Evolutionary conservation across 345 rosid species (phyloP).

Genomic region (Eucalyptus virginea): DNA sequence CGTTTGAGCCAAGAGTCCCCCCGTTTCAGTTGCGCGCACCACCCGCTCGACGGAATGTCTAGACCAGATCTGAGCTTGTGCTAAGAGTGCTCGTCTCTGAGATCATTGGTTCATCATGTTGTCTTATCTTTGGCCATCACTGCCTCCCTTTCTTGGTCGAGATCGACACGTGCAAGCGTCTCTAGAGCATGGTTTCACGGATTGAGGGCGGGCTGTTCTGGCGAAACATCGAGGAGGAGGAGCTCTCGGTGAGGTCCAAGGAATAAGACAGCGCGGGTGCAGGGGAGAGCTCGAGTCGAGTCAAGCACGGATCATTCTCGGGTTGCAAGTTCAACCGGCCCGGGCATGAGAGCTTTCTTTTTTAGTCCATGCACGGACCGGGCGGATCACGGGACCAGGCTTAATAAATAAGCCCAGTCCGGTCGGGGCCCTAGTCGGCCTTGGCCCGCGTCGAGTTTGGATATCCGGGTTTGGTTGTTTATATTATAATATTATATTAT

Average conservation of each 20-base stretch:
- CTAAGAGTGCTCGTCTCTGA: rapidly evolving
- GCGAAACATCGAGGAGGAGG: too few species aligned
- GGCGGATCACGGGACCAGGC: rapidly evolving
- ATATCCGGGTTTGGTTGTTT: too few species aligned
- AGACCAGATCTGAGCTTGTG: too few species aligned
- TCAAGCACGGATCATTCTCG: rapidly evolving
- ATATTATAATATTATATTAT: too few species aligned
- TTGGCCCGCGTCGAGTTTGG: rapidly evolving
- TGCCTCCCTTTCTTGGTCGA: too few species aligned
- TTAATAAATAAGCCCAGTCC: too few species aligned
- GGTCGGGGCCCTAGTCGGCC: rapidly evolving
- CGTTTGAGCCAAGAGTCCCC: rapidly evolving
- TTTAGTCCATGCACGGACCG: too few species aligned
- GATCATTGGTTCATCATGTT: rapidly evolving
- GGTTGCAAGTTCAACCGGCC: rapidly evolving
- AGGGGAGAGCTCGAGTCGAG: rapidly evolving
- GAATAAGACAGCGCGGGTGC: rapidly evolving
- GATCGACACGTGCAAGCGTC: rapidly evolving
- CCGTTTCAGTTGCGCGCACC: rapidly evolving
- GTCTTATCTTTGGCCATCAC: too few species aligned
- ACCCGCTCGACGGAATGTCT: too few species aligned
- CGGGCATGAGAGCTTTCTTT: rapidly evolving
- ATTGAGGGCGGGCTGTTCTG: rapidly evolving
- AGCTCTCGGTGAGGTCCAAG: too few species aligned
- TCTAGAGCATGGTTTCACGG: rapidly evolving